Evolutionary conservation across 2,329 filamentous ascomycete species (phyloP).

Genomic region (Clarireedia hainanense): DNA sequence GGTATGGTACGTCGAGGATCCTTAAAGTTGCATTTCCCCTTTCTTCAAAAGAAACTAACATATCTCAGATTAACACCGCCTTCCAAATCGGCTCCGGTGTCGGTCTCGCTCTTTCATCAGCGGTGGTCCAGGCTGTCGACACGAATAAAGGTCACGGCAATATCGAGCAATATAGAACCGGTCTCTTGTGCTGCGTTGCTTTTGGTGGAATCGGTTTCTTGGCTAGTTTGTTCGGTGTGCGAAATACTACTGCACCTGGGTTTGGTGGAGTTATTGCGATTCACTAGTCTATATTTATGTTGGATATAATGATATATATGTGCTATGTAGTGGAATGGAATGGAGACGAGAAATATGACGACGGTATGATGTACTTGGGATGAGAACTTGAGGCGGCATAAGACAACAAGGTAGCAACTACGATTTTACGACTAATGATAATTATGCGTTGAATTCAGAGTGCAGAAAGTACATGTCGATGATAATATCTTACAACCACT

Average conservation of each 20-base stretch:
- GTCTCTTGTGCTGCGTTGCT: constrained; percentile 35
- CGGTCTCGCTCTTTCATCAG: constrained; percentile 33
- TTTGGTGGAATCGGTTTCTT: constrained; percentile 32
- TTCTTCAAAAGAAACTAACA: background rate
- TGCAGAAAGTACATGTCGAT: too few species aligned
- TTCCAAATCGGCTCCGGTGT: constrained; percentile 37
- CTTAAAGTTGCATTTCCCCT: background rate
- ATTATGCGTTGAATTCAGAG: too few species aligned
- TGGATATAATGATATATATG: background rate
- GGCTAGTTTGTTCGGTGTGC: constrained; percentile 21
- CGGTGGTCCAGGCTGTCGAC: constrained; percentile 33
- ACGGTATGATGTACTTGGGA: background rate
- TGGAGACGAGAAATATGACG: too few species aligned
- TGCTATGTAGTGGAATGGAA: too few species aligned
- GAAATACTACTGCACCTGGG: constrained; percentile 7
- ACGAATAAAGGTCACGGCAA: constrained; percentile 29
- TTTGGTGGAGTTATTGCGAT: background rate
- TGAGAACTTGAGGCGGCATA: too few species aligned
- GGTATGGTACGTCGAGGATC: constrained; percentile 25
- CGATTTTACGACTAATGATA: too few species aligned
- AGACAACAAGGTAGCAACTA: too few species aligned
- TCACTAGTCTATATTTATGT: background rate
- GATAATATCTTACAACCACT: too few species aligned
- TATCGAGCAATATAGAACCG: constrained; percentile 32
- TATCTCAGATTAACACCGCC: constrained; percentile 31